Evolutionary conservation across 768 basidiomycete species (phyloP).

Genomic region (Suillus subluteus): DNA sequence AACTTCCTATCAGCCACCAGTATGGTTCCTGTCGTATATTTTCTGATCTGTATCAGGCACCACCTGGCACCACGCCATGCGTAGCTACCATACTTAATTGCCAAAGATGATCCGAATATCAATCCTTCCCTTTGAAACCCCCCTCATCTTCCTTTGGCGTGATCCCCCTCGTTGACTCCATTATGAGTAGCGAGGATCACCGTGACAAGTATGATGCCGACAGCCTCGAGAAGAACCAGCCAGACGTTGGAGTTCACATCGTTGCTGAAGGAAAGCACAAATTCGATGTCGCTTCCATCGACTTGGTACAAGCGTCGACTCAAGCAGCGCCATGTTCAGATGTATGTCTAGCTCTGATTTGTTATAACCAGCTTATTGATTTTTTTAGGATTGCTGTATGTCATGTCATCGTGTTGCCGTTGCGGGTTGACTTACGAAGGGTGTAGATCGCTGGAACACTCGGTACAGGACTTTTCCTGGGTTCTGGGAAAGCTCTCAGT

Average conservation of each 20-base stretch:
- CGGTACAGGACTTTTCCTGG: constrained; percentile 75
- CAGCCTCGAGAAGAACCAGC: constrained; percentile 17
- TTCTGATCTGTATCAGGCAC: constrained; percentile 9
- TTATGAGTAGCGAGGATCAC: background rate
- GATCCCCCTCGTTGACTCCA: background rate
- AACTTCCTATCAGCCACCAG: background rate
- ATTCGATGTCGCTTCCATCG: constrained; percentile 65
- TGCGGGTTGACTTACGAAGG: background rate
- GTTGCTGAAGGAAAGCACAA: constrained; percentile 35
- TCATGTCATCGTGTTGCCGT: constrained; percentile 4
- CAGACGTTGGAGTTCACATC: constrained; percentile 1
- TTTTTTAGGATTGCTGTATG: constrained; percentile 63
- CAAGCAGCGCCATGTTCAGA: constrained; percentile 80
- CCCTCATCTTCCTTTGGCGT: background rate
- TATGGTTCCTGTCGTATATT: constrained; percentile 1
- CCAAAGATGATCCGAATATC: background rate
- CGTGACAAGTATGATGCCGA: background rate
- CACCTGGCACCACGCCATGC: background rate
- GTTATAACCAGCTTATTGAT: background rate
- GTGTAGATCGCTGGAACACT: constrained; percentile 71
- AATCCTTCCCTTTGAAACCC: background rate
- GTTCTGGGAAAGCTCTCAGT: constrained; percentile 63
- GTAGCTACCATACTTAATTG: background rate
- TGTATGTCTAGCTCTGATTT: constrained; percentile 44
- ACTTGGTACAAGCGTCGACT: constrained; percentile 73